Base-by-base conservation (phyloP, 1,139 yeast genomes). In the Pichia cactophila region DNA sequence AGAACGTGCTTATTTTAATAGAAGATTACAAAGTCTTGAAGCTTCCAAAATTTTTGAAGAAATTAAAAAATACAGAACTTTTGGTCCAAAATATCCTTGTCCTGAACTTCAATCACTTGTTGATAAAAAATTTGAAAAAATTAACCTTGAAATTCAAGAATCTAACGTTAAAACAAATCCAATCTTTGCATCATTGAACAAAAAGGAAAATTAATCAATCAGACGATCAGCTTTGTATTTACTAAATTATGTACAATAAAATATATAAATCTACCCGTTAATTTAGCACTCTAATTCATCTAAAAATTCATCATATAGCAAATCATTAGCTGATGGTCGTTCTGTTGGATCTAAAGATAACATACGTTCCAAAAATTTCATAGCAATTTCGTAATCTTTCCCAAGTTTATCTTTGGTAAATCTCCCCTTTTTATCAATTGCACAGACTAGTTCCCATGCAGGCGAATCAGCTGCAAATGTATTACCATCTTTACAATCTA, bases 41-140 rank as follows among this genome's bases (percentile, higher is more conserved):
- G 57, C 55, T 20, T 31, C 74, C 50, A 81, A 74, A 55, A 69
- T 76, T 63, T 77, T 82, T 50, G 68, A 68, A 56, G 66, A 68
- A 54, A 73, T 77, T 57, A 78, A 75, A 61, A 72, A 72, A 52
- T 77, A 76, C 65, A 81, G 90, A 72, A 73, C 78, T 57, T 80
- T 65, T 57, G 90, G 90, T 39, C 77, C 83, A 47, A 67, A 77
- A 56, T 73, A 73, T 50, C 68, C 77, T 17, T 70, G 71, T 54
- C 77, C 72, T 2, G 68, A 64, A 41, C 61, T 83, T 49, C 58
- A 64, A 43, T 67, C 70, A 42, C 61, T 75, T 44, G 74, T 72
- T 26, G 64, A 62, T 28, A 61, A 66, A 42, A 73, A 78, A 61
- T 70, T 74, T 60, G 63, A 53, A 38, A 53, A 56, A 10, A 68